A percentile compares a stretch with the other conserved stretches of the same genome.
These are phyloP conservation scores for Trichoderma sp. DNA, from an alignment of 2,329 filamentous ascomycete species.

Conservation along the genomic window DNA sequence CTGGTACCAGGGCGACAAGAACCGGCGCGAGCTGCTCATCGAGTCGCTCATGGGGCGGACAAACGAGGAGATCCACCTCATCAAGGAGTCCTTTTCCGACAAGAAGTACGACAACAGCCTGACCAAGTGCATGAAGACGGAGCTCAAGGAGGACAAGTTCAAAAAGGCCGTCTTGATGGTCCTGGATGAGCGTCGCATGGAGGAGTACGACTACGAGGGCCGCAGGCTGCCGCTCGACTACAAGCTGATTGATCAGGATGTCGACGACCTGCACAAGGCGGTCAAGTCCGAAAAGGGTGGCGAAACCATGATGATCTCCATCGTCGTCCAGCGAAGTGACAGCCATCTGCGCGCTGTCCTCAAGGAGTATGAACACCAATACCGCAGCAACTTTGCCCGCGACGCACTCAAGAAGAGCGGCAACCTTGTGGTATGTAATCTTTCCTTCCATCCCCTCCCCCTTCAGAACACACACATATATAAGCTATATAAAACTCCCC, in stretches of 20 bases:
- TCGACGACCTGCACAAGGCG: constrained; percentile 63
- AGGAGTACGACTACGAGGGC: constrained; percentile 69
- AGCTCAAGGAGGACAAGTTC: constrained; percentile 95
- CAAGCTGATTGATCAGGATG: constrained; percentile 65
- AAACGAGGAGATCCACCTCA: constrained; percentile 80
- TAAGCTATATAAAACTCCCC: constrained; percentile 55
- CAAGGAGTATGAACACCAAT: constrained; percentile 68
- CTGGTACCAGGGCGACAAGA: constrained; percentile 89
- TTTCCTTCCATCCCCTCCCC: neutral
- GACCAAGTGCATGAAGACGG: constrained; percentile 81
- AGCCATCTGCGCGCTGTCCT: constrained; percentile 77
- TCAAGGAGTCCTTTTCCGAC: constrained; percentile 86
- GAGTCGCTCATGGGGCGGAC: constrained; percentile 87
- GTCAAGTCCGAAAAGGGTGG: constrained; percentile 75
- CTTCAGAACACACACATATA: neutral
- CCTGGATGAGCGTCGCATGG: constrained; percentile 78
- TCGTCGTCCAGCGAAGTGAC: constrained; percentile 79
- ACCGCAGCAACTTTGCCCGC: constrained; percentile 77
- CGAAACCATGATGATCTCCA: constrained; percentile 80
- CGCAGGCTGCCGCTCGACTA: constrained; percentile 55
- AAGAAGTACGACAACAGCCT: constrained; percentile 86
- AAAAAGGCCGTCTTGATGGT: constrained; percentile 81
- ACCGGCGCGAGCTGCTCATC: constrained; percentile 82
- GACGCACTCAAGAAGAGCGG: constrained; percentile 85
- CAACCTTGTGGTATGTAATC: constrained; percentile 78